Conservation (phyloP, 1,284 basidiomycete genomes). For the Tranzscheliella williamsii region DNA sequence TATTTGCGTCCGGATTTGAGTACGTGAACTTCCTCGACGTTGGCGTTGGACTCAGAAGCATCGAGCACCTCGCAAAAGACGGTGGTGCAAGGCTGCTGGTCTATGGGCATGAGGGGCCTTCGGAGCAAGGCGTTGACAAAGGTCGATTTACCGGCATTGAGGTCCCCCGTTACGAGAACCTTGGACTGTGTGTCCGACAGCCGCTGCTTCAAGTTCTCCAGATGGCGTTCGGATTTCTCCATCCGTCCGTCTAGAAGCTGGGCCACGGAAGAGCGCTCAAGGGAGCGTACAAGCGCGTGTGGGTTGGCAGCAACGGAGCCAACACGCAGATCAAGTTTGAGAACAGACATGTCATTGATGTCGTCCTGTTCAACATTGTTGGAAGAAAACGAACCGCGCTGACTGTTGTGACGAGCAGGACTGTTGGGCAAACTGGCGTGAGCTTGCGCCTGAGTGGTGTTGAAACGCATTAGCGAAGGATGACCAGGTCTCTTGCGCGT, state of each 20-base stretch:
- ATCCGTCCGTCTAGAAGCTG: conserved; percentile 87
- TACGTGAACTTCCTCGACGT: conserved; percentile 77
- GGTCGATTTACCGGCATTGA: conserved; percentile 98
- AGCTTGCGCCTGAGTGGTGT: conserved; percentile 16
- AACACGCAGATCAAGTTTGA: conserved; percentile 89
- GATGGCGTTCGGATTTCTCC: conserved; percentile 74
- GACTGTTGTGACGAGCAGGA: conserved; percentile 2
- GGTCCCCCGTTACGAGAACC: conserved; percentile 97
- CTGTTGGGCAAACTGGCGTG: conserved; percentile 37
- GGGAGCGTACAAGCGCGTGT: conserved; percentile 80
- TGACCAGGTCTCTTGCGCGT: conserved; percentile 12
- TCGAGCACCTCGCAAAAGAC: conserved; percentile 97
- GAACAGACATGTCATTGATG: conserved; percentile 64
- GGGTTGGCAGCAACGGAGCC: conserved; percentile 68
- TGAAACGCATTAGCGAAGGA: conserved; percentile 24
- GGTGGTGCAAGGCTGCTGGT: conserved; percentile 97
- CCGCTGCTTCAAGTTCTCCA: conserved; percentile 81
- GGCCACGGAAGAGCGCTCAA: conserved; percentile 90
- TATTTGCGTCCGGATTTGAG: conserved; percentile 69
- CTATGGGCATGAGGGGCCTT: conserved; percentile 83
- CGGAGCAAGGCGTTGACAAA: conserved; percentile 89
- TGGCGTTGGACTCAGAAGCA: conserved; percentile 75
- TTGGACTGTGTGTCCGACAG: conserved; percentile 91
- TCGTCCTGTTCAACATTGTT: conserved; percentile 15
- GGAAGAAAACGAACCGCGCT: not conserved